Conservation (phyloP, 805 yeast genomes). For the Candida tammaniensis region DNA sequence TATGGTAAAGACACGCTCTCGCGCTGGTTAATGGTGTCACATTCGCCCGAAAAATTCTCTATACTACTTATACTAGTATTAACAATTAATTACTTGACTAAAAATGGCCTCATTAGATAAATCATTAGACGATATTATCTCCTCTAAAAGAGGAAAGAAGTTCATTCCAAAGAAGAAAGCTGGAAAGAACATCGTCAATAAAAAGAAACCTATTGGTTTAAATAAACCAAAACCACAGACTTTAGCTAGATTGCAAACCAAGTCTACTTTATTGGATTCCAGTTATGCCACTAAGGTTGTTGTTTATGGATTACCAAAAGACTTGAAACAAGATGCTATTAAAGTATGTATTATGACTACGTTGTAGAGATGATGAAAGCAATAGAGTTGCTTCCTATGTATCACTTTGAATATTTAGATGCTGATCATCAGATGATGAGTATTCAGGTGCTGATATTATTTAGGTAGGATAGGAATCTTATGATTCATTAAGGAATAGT, state of each 20-base stretch:
- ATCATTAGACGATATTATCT: conserved; percentile 91
- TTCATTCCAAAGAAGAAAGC: conserved; percentile 9
- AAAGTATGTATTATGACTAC: conserved; percentile 81
- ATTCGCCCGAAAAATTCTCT: no score
- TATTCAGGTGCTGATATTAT: no score
- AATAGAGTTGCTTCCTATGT: no score
- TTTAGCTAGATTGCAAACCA: conserved; percentile 10
- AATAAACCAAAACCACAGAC: conserved; percentile 24
- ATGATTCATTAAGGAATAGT: no score
- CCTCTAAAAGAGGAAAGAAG: conserved; percentile 37
- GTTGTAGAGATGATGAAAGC: no score
- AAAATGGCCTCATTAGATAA: conserved; percentile 78
- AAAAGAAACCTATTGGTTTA: conserved; percentile 30
- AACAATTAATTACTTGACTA: no score
- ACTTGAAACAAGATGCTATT: conserved; percentile 78
- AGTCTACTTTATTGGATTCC: conserved; percentile 31
- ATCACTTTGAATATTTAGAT: no score
- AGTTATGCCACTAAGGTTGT: conserved; percentile 75
- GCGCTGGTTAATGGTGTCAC: no score
- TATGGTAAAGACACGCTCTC: no score
- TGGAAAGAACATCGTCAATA: conserved; percentile 20
- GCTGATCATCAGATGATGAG: no score
- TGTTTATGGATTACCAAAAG: conserved; percentile 83
- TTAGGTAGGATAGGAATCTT: no score
- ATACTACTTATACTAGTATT: no score